Percentiles rank a stretch among this genome's conserved stretches.
These are phyloP conservation scores for Pythium phragmiticola DNA, from an alignment of 352 stramenopile genomes.

Conservation along the genomic window DNA sequence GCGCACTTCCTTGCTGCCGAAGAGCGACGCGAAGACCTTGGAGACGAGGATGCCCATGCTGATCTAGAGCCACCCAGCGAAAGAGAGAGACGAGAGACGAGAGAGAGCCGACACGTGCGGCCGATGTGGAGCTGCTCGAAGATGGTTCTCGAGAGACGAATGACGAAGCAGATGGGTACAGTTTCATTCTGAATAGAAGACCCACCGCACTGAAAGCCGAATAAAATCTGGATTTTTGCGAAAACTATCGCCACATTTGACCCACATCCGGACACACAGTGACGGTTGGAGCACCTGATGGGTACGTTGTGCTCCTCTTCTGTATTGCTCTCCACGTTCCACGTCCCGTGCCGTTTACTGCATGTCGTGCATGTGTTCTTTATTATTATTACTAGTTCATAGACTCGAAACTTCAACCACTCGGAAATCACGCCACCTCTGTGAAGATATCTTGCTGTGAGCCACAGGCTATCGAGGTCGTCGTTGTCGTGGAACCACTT, in stretches of 20 bases:
- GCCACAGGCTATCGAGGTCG: too few species aligned
- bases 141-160: background rate
- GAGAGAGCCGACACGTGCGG: constrained; percentile 15
- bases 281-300: too few species aligned
- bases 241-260: background rate
- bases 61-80: background rate
- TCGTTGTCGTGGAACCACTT: too few species aligned
- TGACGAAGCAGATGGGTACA: background rate
- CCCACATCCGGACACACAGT: background rate
- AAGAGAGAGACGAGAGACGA: background rate
- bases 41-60: constrained; percentile 98
- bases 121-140: background rate
- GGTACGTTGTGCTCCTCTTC: too few species aligned
- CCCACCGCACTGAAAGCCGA: constrained; percentile 4
- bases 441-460: too few species aligned
- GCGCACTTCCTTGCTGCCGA: constrained; percentile 98
- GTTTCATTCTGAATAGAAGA: constrained; percentile 13
- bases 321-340: too few species aligned
- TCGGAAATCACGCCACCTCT: too few species aligned
- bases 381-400: too few species aligned
- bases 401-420: too few species aligned
- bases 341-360: too few species aligned
- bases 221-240: constrained; percentile 16
- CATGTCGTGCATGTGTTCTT: too few species aligned
- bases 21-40: constrained; percentile 97